Evolutionary conservation across 1,284 basidiomycete genomes (phyloP).

Genomic region (Malassezia restricta): DNA sequence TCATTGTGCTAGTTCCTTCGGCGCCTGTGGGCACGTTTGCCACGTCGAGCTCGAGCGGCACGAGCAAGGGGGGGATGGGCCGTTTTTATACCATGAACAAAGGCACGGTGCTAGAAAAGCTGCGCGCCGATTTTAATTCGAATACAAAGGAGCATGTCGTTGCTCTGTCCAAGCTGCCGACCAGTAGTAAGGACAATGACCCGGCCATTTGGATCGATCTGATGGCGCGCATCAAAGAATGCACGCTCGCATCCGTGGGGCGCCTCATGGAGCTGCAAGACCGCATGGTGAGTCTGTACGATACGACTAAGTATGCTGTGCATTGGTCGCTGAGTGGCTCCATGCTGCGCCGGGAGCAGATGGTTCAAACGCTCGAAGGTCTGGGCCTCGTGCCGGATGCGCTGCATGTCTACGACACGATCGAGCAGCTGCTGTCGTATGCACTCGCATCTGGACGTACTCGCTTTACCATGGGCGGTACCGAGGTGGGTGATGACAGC

Average conservation of each 20-base stretch:
- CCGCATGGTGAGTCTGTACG: constrained; percentile 20
- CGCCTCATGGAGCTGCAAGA: constrained; percentile 52
- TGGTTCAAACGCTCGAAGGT: constrained; percentile 81
- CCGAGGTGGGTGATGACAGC: constrained; percentile 60
- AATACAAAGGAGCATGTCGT: constrained; percentile 60
- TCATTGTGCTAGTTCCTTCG: constrained; percentile 35
- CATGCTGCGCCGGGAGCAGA: constrained; percentile 70
- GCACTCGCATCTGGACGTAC: constrained; percentile 27
- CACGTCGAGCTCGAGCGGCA: constrained; percentile 57
- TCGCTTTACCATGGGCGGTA: constrained; percentile 24
- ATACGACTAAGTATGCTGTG: constrained; percentile 14
- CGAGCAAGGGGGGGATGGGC: constrained; percentile 20
- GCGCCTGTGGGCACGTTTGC: constrained; percentile 52
- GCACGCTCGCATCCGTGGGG: constrained; percentile 69
- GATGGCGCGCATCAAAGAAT: constrained; percentile 77
- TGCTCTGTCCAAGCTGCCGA: constrained; percentile 18
- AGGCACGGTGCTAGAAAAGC: constrained; percentile 73
- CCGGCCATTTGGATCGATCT: constrained; percentile 80
- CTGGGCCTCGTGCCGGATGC: constrained; percentile 82
- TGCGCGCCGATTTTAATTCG: constrained; percentile 79
- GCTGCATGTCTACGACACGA: constrained; percentile 74
- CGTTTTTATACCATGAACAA: constrained; percentile 62
- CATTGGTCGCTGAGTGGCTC: constrained; percentile 52
- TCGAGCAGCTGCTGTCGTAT: constrained; percentile 62
- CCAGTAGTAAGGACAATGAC: constrained; percentile 51